phyloP scores from a whole-genome alignment of 1,284 basidiomycete genomes.

The Tilletiaria anomala region DNA sequence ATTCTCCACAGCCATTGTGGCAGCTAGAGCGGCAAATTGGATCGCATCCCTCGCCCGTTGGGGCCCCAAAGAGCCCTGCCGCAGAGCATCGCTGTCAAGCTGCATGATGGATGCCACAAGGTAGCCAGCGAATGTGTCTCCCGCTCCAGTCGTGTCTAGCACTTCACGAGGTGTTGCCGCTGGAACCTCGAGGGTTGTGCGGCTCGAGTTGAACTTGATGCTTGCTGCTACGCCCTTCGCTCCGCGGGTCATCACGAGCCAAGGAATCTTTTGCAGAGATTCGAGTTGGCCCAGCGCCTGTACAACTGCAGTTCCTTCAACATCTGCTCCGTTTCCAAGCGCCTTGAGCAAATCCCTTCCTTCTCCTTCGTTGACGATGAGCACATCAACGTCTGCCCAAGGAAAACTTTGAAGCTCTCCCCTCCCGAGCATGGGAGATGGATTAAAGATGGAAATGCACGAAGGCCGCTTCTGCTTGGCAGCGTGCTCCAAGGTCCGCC shows the following conservation, averaged over 20 bases:
- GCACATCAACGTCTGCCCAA: slow-evolving; percentile 44
- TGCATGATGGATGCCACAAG: neutral
- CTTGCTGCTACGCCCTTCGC: slow-evolving; percentile 21
- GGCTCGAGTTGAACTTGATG: slow-evolving; percentile 5
- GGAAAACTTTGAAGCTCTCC: slow-evolving; percentile 42
- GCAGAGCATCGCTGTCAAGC: neutral
- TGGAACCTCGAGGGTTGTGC: neutral
- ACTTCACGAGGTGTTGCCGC: slow-evolving; percentile 21
- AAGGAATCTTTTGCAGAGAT: slow-evolving; percentile 10
- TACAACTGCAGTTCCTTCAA: neutral
- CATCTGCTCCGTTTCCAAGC: slow-evolving; percentile 2
- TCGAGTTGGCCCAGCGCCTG: slow-evolving; percentile 14
- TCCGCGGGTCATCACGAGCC: slow-evolving; percentile 34
- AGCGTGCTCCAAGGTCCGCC: neutral
- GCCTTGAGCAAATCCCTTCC: slow-evolving; percentile 32
- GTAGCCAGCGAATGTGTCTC: slow-evolving; percentile 12
- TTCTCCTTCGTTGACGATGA: slow-evolving; percentile 49
- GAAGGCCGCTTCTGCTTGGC: slow-evolving; percentile 2
- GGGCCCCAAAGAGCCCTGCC: neutral
- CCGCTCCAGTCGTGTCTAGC: slow-evolving; percentile 34
- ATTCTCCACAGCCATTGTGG: neutral
- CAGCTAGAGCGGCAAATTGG: neutral
- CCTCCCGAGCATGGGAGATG: slow-evolving; percentile 45
- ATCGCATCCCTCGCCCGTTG: neutral
- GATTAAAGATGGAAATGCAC: slow-evolving; percentile 44